phyloP scores from a whole-genome alignment of 768 basidiomycete genomes.

The Lentinula sp. region DNA sequence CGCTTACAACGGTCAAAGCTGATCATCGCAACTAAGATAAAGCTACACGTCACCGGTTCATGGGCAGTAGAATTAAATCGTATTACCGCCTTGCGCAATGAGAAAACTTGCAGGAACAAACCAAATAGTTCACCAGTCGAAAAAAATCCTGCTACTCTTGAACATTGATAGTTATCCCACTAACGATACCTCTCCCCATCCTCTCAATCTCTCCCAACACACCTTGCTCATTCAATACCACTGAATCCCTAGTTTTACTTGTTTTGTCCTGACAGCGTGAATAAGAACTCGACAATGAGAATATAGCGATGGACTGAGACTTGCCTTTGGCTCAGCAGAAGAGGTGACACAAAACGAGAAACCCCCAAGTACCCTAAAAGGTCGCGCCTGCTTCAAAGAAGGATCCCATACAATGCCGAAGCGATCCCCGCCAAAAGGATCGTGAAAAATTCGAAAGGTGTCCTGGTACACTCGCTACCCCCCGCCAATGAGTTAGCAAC shows the following conservation, averaged over 20 bases:
- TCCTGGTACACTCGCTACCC: conserved; percentile 64
- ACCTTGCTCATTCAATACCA: conserved; percentile 43
- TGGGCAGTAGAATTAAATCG: no score
- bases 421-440: conserved; percentile 69
- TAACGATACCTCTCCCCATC: conserved; percentile 48
- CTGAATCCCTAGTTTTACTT: conserved; percentile 30
- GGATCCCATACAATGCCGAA: conserved; percentile 91
- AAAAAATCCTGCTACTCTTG: no score
- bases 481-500: background rate
- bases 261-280: background rate
- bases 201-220: conserved; percentile 53
- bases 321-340: conserved; percentile 28
- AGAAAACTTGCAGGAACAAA: no score
- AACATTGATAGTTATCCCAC: conserved; percentile 17
- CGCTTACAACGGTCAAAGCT: no score
- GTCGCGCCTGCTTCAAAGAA: conserved; percentile 47
- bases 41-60: no score
- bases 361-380: conserved; percentile 78
- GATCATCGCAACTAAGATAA: no score
- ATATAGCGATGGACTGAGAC: conserved; percentile 3
- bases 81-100: no score
- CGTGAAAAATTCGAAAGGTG: conserved; percentile 79
- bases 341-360: conserved; percentile 49
- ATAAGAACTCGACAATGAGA: background rate
- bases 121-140: no score